Percentiles rank a stretch among this genome's conserved stretches.
Conservation (phyloP, 306 rosid species). For the Quercus glauca region DNA sequence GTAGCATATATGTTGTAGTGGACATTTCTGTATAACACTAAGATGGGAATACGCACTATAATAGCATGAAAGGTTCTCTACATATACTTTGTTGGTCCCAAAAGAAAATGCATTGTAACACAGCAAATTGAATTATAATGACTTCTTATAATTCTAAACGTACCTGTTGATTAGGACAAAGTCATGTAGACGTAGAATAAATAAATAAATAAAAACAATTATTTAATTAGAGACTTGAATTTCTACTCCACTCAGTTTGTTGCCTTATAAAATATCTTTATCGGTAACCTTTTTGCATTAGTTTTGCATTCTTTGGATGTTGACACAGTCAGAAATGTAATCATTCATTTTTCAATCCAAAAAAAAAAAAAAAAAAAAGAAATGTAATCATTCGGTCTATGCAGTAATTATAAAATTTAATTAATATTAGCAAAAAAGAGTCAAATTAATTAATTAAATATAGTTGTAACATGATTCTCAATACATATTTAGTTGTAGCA, state of each 20-base stretch:
- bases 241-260: too few relatives aligned
- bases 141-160: too few relatives aligned
- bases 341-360: not conserved
- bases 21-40: not conserved
- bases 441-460: too few relatives aligned
- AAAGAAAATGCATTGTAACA: not conserved
- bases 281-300: not conserved
- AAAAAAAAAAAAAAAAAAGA: too few relatives aligned
- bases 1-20: not conserved
- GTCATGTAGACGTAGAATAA: too few relatives aligned
- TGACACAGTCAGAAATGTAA: not conserved
- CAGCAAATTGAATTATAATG: not conserved
- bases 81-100: not conserved
- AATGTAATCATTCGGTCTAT: not conserved
- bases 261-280: too few relatives aligned
- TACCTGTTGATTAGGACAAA: too few relatives aligned
- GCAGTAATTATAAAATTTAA: not conserved
- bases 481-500: too few relatives aligned
- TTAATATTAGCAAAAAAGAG: not conserved
- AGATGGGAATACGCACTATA: not conserved
- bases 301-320: not conserved
- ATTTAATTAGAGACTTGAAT: too few relatives aligned
- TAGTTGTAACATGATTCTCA: too few relatives aligned
- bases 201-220: too few relatives aligned
- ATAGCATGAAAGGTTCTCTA: not conserved